phyloP scores from a whole-genome alignment of 1,284 basidiomycete species.

The Porodaedalea pini region DNA sequence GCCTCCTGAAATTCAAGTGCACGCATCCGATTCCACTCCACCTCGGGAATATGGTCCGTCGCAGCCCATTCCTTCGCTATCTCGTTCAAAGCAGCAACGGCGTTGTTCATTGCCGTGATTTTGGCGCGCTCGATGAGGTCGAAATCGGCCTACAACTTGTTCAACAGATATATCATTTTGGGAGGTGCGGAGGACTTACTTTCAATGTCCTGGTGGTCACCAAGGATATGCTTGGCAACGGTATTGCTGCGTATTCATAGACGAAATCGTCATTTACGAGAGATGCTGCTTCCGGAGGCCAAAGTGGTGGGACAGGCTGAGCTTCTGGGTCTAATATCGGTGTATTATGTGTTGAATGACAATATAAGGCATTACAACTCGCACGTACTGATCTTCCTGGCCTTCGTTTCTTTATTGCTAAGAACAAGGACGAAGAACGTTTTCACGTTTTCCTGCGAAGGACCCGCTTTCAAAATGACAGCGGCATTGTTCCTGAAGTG shows the following conservation, averaged over 20 bases:
- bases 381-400: slow-evolving; percentile 48
- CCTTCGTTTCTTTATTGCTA: slow-evolving; percentile 63
- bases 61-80: slow-evolving; percentile 56
- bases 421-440: slow-evolving; percentile 75
- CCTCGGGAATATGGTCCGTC: slow-evolving; percentile 56
- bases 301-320: slow-evolving; percentile 65
- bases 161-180: neutral
- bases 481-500: slow-evolving; percentile 78
- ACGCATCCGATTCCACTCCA: slow-evolving; percentile 81
- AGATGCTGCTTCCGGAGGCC: slow-evolving; percentile 59
- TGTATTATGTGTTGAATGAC: neutral
- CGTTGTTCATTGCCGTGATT: slow-evolving; percentile 60
- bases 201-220: slow-evolving; percentile 74
- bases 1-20: slow-evolving; percentile 92
- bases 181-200: slow-evolving; percentile 39
- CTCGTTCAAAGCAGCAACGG: slow-evolving; percentile 44
- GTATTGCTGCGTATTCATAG: slow-evolving; percentile 71
- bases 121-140: slow-evolving; percentile 63
- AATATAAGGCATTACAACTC: slow-evolving; percentile 4
- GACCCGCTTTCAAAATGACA: slow-evolving; percentile 73
- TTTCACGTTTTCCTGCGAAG: slow-evolving; percentile 51
- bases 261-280: slow-evolving; percentile 47
- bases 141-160: slow-evolving; percentile 58
- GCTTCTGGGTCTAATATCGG: slow-evolving; percentile 56
- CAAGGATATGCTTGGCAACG: slow-evolving; percentile 73